A percentile compares a stretch with the other conserved stretches of the same genome.
Conservation (phyloP, 768 basidiomycete genomes). For the Pleurotus eryngii region DNA sequence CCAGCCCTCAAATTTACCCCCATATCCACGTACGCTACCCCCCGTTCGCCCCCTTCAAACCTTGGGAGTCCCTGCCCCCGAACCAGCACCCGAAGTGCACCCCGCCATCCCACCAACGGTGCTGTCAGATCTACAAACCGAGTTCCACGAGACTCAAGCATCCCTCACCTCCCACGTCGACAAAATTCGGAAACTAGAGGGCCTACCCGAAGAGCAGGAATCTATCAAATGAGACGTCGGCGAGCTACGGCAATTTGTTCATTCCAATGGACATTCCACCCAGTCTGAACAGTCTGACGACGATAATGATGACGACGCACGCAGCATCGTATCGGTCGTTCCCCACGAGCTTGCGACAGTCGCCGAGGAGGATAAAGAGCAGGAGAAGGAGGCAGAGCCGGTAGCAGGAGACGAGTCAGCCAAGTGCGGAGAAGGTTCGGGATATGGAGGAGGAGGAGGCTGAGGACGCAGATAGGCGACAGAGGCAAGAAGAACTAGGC, state of each 20-base stretch:
- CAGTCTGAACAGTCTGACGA: slow-evolving; percentile 26
- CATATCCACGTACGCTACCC: slow-evolving; percentile 64
- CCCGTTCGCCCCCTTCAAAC: slow-evolving; percentile 50
- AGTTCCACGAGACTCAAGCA: slow-evolving; percentile 81
- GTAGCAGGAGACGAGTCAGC: slow-evolving; percentile 14
- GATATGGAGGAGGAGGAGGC: slow-evolving; percentile 40
- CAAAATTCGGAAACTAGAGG: slow-evolving; percentile 79
- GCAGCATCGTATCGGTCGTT: slow-evolving; percentile 70
- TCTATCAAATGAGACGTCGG: slow-evolving; percentile 74
- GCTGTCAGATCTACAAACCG: slow-evolving; percentile 67
- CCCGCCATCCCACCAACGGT: slow-evolving; percentile 20
- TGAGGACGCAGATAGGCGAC: slow-evolving; percentile 40
- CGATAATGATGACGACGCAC: slow-evolving; percentile 72
- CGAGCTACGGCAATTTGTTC: slow-evolving; percentile 67
- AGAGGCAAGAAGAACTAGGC: slow-evolving; percentile 61
- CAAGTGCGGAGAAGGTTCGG: slow-evolving; percentile 25
- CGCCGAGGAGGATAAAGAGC: slow-evolving; percentile 73
- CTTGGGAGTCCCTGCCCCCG: slow-evolving; percentile 22
- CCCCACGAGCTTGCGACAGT: slow-evolving; percentile 69
- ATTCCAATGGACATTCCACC: slow-evolving; percentile 23
- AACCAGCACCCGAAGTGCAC: slow-evolving; percentile 20
- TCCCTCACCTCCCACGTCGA: slow-evolving; percentile 77
- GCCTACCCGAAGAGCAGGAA: slow-evolving; percentile 81
- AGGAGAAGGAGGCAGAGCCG: slow-evolving; percentile 22
- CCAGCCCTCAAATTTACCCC: slow-evolving; percentile 59